Evolutionary conservation across 371 early-diverging fungal species (phyloP), one percentile per base, ranked within the genome.

Genomic region (Lichtheimia ramosa): DNA sequence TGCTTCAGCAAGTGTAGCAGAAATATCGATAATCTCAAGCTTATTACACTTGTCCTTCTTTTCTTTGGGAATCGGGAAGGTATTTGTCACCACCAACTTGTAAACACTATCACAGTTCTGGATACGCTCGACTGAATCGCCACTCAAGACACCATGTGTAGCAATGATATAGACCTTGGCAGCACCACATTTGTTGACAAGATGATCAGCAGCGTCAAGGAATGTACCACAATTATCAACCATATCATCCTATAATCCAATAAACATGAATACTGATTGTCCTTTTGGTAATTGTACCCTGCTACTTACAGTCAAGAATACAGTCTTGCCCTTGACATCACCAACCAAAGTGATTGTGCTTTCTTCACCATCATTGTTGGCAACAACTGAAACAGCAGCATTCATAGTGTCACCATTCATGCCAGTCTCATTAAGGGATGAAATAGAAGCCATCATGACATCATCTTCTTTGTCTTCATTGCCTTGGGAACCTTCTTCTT

Each of bases 81-180:
- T 89, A 74, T 97, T 98, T 43, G 97, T 96, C 48, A 96, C 90
- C 43, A 97, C 89, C 72, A 92, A 91, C 81, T 85, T 87, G 72
- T 93, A 82, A 23, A 97, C 90, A 34, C 89, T 90, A 14, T 86
- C 79, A 60, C 95, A 96, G 51, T 83, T 83, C 66, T 95, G 89
- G 64, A 97, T 91, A 63, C 92, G 88, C 43, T 82, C 74, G 56
- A 94, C 71, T 12, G 96, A 88, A 74, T 92, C 89, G 21, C 90
- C 93, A 59, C 92, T 90, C 54, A 98, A 77, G 50, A 98, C 89
- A 39, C 96, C 98, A 65, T 98, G 98, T 0, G 96, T 95, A 3
- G 96, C 97, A 58, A 98, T 88, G 50, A 96, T 88, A 61, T 92
- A 89, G 10, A 98, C 95, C 40, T 85, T 84, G 43, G 79, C 85